phyloP scores from a whole-genome alignment of 1,284 basidiomycete genomes.

The Fistulinella cinereoalba region DNA sequence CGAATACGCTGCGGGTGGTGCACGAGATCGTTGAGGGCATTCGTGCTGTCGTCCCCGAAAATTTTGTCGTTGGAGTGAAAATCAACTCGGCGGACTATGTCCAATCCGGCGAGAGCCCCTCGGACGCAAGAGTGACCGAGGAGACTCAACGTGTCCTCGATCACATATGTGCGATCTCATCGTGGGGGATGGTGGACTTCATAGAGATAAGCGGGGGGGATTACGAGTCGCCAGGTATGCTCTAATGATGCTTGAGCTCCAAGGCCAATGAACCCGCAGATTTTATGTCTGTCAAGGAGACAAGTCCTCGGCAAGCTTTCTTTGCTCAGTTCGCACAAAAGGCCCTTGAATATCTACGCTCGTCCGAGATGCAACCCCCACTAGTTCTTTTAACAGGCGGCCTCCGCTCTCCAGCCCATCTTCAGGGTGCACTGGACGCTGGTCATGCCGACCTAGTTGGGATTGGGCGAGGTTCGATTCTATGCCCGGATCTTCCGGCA shows the following conservation, averaged over 20 bases:
- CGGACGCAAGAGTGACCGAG: conserved; percentile 24
- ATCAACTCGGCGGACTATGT: conserved; percentile 87
- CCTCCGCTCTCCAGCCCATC: conserved; percentile 58
- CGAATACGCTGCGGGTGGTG: conserved; percentile 59
- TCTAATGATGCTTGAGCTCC: not conserved
- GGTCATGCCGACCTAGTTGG: conserved; percentile 73
- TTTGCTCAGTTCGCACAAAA: conserved; percentile 59
- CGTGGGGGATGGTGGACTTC: conserved; percentile 70
- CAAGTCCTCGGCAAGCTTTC: conserved; percentile 50
- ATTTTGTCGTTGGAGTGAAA: conserved; percentile 83
- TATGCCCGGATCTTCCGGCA: conserved; percentile 61
- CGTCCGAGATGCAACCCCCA: conserved; percentile 39
- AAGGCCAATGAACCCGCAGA: conserved; percentile 29
- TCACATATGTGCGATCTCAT: conserved; percentile 63
- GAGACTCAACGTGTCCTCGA: conserved; percentile 49
- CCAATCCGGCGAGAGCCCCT: conserved; percentile 41
- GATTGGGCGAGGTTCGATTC: conserved; percentile 66
- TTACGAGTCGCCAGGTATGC: conserved; percentile 75
- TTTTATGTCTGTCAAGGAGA: conserved; percentile 35
- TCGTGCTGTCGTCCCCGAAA: conserved; percentile 50
- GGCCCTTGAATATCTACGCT: conserved; percentile 47
- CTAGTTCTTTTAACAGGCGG: conserved; percentile 82
- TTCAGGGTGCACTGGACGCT: conserved; percentile 52
- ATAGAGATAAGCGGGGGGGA: conserved; percentile 87
- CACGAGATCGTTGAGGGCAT: conserved; percentile 63